These are phyloP conservation scores for Fusarium cicatricum DNA, from an alignment of 2,329 filamentous ascomycete genomes.

Conservation along the genomic window DNA sequence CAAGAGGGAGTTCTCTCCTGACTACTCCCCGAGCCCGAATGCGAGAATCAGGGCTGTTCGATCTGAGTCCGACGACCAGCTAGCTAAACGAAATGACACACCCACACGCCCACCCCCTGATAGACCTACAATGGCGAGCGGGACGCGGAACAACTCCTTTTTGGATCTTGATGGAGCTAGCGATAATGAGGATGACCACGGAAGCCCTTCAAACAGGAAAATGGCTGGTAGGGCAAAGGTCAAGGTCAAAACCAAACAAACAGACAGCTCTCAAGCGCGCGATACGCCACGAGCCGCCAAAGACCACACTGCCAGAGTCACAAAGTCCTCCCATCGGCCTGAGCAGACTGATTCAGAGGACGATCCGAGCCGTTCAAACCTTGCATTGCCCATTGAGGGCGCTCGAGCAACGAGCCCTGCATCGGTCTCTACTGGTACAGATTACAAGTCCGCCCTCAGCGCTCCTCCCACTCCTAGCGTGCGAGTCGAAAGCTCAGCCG, in stretches of 20 bases:
- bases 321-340: constrained; percentile 35
- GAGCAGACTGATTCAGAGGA: constrained; percentile 47
- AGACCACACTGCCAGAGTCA: constrained; percentile 43
- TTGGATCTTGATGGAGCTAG: constrained; percentile 58
- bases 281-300: constrained; percentile 25
- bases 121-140: constrained; percentile 41
- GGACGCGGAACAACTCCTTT: constrained; percentile 57
- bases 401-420: constrained; percentile 46
- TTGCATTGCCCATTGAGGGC: constrained; percentile 55
- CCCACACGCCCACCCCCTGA: constrained; percentile 48
- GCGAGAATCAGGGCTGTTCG: constrained; percentile 75
- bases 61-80: constrained; percentile 50
- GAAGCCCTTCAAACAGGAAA: constrained; percentile 21
- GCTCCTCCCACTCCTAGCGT: constrained; percentile 56
- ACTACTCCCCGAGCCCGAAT: constrained; percentile 76
- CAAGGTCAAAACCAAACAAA: constrained; percentile 16
- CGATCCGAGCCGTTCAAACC: constrained; percentile 45
- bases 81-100: constrained; percentile 41
- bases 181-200: constrained; percentile 54
- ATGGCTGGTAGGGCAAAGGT: constrained; percentile 20
- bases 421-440: constrained; percentile 50
- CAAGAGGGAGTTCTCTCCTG: constrained; percentile 74
- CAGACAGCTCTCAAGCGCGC: constrained; percentile 6
- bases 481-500: constrained; percentile 52
- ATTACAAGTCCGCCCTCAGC: constrained; percentile 54